Evolutionary conservation across 257 asterid species (phyloP), one percentile per base, ranked within the genome.

Genomic region (Nicotiana tabacum): DNA sequence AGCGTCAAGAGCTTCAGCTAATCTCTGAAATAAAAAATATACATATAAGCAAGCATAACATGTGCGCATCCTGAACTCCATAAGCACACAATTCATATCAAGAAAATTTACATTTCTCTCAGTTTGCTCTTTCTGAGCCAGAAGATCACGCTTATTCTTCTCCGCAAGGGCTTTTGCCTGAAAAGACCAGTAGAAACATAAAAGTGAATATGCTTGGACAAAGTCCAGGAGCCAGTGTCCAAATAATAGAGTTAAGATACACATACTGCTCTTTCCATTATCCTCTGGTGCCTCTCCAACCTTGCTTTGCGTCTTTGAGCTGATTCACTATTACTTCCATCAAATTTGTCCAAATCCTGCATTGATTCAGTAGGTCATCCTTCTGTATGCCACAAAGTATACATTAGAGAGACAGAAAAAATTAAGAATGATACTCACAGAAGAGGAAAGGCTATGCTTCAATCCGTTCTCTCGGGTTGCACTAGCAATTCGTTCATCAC

Each of bases 121-220:
- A 43, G 93, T 97, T 89, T 96, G 99, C 89, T 96, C 99, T 88
- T 90, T 96, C 90, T 94, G 98, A 84, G 89, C 98, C 83, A 93
- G 95, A 87, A 84, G 87, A 87, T 96, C 99, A 2, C 98, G 95
- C 90, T 86, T 89, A 85, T 96, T 96, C 92, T 96, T 96, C 95
- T 96, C 99, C 17, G 88, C 98, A 37, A 96, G 98, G 51, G 99
- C 99, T 82, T 93, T 93, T 77, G 93, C 98, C 99, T 96, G 93
- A 83, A 87, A 88, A 87, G n/a, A 79, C 8, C 62, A 77, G 56
- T 83, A 39, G 17, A 69, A 67, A 30, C 11, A 62, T 64, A 76
- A 67, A 78, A 77, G 60, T 35, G 83, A 80, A 51, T 51, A 48
- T 82, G 80, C 37, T 60, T 6, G 51, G 56, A 70, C 83, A 61